These are phyloP conservation scores for Mycena epipterygia DNA, from an alignment of 768 basidiomycete species.

Conservation along the genomic window DNA sequence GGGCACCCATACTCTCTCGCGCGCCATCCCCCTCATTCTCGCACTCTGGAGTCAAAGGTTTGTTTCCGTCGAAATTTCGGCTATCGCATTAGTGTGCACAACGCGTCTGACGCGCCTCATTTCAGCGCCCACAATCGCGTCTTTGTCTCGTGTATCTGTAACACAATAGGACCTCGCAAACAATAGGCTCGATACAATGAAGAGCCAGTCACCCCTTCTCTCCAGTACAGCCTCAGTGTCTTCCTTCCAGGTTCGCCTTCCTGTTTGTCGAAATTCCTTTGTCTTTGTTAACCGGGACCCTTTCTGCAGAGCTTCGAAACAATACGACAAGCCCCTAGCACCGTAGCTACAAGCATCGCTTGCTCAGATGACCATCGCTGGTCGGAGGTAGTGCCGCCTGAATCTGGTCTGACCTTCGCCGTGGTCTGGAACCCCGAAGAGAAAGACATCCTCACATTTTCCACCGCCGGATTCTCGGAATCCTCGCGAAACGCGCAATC, in stretches of 20 bases:
- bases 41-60: conserved; percentile 10
- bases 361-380: conserved; percentile 54
- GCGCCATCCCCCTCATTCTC: neutral
- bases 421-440: conserved; percentile 72
- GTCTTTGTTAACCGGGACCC: neutral
- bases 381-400: conserved; percentile 71
- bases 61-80: neutral
- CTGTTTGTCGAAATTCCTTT: neutral
- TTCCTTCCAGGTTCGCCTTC: conserved; percentile 17
- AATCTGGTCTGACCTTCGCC: conserved; percentile 69
- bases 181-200: conserved; percentile 7
- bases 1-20: conserved; percentile 13
- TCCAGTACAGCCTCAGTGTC: conserved; percentile 17
- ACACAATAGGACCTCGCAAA: conserved; percentile 1
- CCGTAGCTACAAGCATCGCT: conserved; percentile 19
- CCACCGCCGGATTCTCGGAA: conserved; percentile 61
- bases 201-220: conserved; percentile 9
- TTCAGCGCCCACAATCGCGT: conserved; percentile 4
- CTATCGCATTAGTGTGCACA: neutral
- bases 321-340: conserved; percentile 23
- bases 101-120: conserved; percentile 16
- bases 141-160: conserved; percentile 16
- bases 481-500: conserved; percentile 13
- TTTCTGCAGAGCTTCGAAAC: conserved; percentile 28
- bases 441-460: conserved; percentile 67